These are phyloP conservation scores for Suillus plorans DNA, from an alignment of 768 basidiomycete species.

Conservation along the genomic window DNA sequence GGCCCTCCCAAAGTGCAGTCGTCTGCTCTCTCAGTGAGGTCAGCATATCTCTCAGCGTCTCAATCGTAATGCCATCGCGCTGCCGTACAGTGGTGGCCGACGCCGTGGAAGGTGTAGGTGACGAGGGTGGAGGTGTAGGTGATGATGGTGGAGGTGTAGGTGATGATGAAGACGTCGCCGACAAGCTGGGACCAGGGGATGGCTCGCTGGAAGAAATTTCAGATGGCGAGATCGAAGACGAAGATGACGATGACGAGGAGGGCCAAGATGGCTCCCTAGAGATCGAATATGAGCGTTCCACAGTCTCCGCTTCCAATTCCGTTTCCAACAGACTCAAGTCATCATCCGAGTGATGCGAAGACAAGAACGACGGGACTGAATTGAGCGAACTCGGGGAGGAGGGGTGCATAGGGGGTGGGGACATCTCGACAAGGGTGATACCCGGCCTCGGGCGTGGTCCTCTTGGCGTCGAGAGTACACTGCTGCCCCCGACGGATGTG, in stretches of 20 bases:
- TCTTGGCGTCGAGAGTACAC: slow-evolving; percentile 35
- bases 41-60: slow-evolving; percentile 53
- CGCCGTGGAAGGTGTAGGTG: slow-evolving; percentile 38
- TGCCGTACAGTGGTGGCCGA: slow-evolving; percentile 38
- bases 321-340: slow-evolving; percentile 49
- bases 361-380: slow-evolving; percentile 44
- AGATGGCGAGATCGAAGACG: slow-evolving; percentile 31
- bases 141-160: slow-evolving; percentile 37
- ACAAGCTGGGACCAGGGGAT: slow-evolving; percentile 38
- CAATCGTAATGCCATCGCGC: slow-evolving; percentile 33
- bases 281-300: slow-evolving; percentile 9
- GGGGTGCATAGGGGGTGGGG: slow-evolving; percentile 44
- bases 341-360: slow-evolving; percentile 69
- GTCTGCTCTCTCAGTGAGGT: slow-evolving; percentile 59
- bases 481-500: slow-evolving; percentile 45
- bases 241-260: slow-evolving; percentile 36
- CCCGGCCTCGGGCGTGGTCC: slow-evolving; percentile 23
- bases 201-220: slow-evolving; percentile 32
- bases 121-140: slow-evolving; percentile 37
- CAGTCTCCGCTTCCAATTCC: slow-evolving; percentile 29
- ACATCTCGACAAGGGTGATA: slow-evolving; percentile 34
- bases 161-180: slow-evolving; percentile 37
- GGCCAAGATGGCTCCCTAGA: slow-evolving; percentile 30
- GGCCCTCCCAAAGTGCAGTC: slow-evolving; percentile 59
- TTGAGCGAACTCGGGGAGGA: slow-evolving; percentile 39